Evolutionary conservation across 495 filamentous ascomycete species (phyloP).

Genomic region (Penicillium daleae): DNA sequence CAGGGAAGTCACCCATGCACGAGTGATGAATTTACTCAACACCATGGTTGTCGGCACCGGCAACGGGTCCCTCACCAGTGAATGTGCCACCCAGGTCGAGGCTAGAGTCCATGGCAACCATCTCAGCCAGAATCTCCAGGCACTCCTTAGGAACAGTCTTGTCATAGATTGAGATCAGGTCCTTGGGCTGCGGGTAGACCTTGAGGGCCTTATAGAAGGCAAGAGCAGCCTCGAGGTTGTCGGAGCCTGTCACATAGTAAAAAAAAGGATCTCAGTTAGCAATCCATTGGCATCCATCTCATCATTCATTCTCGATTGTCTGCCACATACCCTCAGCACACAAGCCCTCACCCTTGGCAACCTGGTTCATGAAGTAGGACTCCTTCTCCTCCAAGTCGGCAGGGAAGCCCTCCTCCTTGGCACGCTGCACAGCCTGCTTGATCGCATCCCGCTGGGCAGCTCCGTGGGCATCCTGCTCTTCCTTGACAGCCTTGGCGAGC

Average conservation of each 20-base stretch:
- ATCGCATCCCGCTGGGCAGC: conserved; percentile 73
- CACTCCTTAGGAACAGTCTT: conserved; percentile 96
- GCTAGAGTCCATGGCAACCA: conserved; percentile 87
- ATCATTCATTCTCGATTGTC: neutral
- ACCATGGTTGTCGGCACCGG: conserved; percentile 40
- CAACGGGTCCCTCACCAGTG: conserved; percentile 42
- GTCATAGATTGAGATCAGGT: conserved; percentile 95
- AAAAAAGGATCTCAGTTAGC: neutral
- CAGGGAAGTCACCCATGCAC: neutral
- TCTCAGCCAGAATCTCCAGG: conserved; percentile 92
- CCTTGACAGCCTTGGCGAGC: conserved; percentile 74
- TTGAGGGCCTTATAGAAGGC: conserved; percentile 98
- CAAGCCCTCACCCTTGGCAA: conserved; percentile 80
- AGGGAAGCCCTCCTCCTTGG: conserved; percentile 90
- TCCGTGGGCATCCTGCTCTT: conserved; percentile 69
- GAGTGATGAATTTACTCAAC: conserved; percentile 39
- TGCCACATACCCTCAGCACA: conserved; percentile 65
- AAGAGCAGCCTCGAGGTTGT: conserved; percentile 82
- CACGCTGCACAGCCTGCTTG: conserved; percentile 69
- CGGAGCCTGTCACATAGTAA: conserved; percentile 55
- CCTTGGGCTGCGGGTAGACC: conserved; percentile 91
- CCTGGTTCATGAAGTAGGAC: conserved; percentile 92
- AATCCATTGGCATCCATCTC: neutral
- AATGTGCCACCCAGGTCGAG: conserved; percentile 62
- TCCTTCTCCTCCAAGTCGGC: conserved; percentile 88